phyloP scores from a whole-genome alignment of 805 yeast species.

The Myxozyma vanderwaltii region DNA sequence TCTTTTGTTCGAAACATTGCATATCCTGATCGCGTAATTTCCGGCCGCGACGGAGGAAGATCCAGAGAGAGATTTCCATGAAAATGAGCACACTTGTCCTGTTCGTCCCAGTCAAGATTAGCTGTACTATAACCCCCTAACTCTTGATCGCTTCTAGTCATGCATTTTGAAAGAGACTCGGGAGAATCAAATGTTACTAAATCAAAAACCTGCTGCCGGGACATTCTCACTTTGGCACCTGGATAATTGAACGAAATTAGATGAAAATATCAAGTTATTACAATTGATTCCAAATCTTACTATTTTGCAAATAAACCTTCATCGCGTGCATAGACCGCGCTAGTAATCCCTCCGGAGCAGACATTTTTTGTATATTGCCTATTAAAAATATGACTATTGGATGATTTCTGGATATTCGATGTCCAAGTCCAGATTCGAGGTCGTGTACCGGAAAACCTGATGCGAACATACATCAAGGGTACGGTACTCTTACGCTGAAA shows the following conservation, averaged over 20 bases:
- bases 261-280: too few relatives aligned
- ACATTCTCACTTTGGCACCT: conserved; percentile 11
- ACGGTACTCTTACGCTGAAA: neutral
- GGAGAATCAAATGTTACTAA: conserved; percentile 63
- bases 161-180: conserved; percentile 51
- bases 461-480: neutral
- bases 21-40: conserved; percentile 64
- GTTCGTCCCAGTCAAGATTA: conserved; percentile 48
- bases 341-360: conserved; percentile 4
- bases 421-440: neutral
- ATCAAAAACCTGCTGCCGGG: conserved; percentile 42
- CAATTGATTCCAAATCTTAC: neutral
- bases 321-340: conserved; percentile 9
- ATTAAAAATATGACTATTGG: too few relatives aligned
- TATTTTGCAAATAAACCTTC: neutral
- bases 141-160: conserved; percentile 71
- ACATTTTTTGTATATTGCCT: neutral
- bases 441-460: too few relatives aligned
- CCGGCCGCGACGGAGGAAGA: conserved; percentile 65
- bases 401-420: too few relatives aligned
- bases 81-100: conserved; percentile 59
- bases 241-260: too few relatives aligned
- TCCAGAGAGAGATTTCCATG: conserved; percentile 70
- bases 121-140: conserved; percentile 79
- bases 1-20: conserved; percentile 84